phyloP scores from a whole-genome alignment of 495 filamentous ascomycete genomes.

The Neurospora discreta region DNA sequence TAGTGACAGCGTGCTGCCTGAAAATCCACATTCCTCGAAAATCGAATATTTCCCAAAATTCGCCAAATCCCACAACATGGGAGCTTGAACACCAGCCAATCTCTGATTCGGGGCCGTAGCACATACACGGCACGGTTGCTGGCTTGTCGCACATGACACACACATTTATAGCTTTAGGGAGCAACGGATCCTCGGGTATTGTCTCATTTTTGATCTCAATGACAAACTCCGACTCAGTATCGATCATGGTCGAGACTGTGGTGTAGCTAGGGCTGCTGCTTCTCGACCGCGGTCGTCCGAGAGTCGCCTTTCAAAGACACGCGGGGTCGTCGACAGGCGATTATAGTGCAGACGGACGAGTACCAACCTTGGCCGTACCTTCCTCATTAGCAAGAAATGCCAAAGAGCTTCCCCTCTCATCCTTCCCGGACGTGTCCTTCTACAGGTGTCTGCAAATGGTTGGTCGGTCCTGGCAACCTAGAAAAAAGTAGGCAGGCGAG shows the following conservation, averaged over 20 bases:
- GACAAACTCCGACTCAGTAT: background rate
- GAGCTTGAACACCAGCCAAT: background rate
- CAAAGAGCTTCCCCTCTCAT: background rate
- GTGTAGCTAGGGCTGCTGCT: background rate
- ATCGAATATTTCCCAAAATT: background rate
- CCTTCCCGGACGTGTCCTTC: background rate
- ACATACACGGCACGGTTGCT: background rate
- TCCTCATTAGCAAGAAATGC: too few species aligned
- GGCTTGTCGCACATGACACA: background rate
- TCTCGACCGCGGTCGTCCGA: background rate
- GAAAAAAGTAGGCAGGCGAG: background rate
- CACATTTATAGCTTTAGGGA: background rate
- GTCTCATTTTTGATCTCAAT: background rate
- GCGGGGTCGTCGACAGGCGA: too few species aligned
- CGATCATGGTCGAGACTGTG: background rate
- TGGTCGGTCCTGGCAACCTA: background rate
- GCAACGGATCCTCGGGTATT: background rate
- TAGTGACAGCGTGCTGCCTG: background rate
- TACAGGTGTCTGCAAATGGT: background rate
- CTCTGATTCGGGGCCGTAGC: background rate
- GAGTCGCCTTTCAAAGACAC: too few species aligned
- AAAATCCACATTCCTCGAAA: background rate
- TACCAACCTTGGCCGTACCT: too few species aligned
- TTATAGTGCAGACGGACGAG: too few species aligned
- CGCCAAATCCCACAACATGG: background rate